Conservation (phyloP, 2,329 filamentous ascomycete species). For the Neophaeococcomyces mojaviensis region DNA sequence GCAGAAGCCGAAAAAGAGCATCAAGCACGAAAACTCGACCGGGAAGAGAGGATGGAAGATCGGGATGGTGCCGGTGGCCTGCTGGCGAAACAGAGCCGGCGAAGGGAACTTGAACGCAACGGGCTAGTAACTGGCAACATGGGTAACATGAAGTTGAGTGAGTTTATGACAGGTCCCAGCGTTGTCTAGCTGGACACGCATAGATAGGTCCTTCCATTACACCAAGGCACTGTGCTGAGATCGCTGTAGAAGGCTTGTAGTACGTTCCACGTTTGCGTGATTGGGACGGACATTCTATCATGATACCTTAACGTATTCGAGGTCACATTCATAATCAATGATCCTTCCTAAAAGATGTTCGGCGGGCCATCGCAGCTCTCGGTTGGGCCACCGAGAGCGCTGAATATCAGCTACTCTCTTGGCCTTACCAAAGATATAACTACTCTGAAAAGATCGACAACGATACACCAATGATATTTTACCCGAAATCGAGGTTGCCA, state of each 20-base stretch:
- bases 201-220: no score
- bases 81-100: slow-evolving; percentile 16
- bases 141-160: slow-evolving; percentile 7
- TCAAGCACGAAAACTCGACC: slow-evolving; percentile 32
- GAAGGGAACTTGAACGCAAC: slow-evolving; percentile 20
- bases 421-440: no score
- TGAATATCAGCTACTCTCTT: no score
- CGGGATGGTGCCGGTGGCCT: slow-evolving; percentile 26
- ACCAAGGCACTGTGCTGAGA: no score
- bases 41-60: slow-evolving; percentile 38
- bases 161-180: slow-evolving; percentile 7
- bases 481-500: no score
- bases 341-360: no score
- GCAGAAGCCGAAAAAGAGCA: slow-evolving; percentile 43
- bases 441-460: no score
- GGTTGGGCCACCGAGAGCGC: no score
- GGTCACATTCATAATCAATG: no score
- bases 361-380: no score
- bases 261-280: not conserved
- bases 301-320: no score
- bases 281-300: not conserved
- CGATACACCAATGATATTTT: no score
- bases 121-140: slow-evolving; percentile 9
- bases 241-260: not conserved
- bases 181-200: not conserved